phyloP scores from a whole-genome alignment of 345 rosid species.

The Gossypium anomalum region DNA sequence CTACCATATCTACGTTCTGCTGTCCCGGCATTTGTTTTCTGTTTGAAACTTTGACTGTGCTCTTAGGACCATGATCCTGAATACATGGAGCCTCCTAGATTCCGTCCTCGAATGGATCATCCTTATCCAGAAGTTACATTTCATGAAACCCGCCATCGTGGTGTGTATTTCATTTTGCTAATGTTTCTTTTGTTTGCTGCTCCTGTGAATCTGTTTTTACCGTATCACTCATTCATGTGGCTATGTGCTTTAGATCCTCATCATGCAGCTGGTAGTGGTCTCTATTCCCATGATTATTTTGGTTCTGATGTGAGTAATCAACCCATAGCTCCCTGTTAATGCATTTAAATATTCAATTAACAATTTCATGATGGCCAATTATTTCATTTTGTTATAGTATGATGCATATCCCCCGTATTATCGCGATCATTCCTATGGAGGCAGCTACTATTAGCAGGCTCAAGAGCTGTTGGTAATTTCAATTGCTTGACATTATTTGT shows the following conservation, averaged over 20 bases:
- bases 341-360: slow-evolving; percentile 1
- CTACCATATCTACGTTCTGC: neutral
- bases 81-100: slow-evolving; percentile 41
- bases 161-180: slow-evolving; percentile 23
- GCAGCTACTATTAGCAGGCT: slow-evolving; percentile 39
- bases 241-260: slow-evolving; percentile 36
- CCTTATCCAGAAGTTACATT: slow-evolving; percentile 31
- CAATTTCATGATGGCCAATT: slow-evolving; percentile 4
- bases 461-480: slow-evolving; percentile 26
- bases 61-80: slow-evolving; percentile 47
- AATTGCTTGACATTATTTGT: neutral
- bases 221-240: slow-evolving; percentile 13
- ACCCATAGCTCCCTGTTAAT: slow-evolving; percentile 12
- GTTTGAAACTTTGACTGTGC: slow-evolving; percentile 9
- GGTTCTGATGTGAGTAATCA: slow-evolving; percentile 45
- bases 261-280: slow-evolving; percentile 35
- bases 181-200: slow-evolving; percentile 4
- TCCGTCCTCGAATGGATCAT: slow-evolving; percentile 42
- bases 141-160: slow-evolving; percentile 39
- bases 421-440: slow-evolving; percentile 38
- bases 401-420: slow-evolving; percentile 38
- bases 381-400: slow-evolving; percentile 34
- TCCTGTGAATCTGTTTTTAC: neutral
- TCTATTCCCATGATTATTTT: slow-evolving; percentile 37
- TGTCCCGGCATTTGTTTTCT: slow-evolving; percentile 2